phyloP scores from a whole-genome alignment of 805 yeast species.

The Wickerhamomyces alni region DNA sequence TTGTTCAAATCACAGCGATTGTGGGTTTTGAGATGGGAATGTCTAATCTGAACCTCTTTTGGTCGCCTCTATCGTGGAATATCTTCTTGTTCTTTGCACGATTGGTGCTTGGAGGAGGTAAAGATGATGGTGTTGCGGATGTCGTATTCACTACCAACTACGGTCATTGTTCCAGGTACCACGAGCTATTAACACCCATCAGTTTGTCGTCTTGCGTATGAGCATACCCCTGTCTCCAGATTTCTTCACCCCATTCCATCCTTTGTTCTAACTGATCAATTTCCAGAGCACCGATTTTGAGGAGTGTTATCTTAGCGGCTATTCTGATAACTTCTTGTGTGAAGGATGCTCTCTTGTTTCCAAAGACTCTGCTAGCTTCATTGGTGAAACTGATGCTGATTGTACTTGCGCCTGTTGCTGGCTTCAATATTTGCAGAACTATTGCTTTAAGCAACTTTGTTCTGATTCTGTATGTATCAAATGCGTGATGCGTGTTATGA shows the following conservation, averaged over 20 bases:
- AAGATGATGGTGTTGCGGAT: not conserved
- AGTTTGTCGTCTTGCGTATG: conserved; percentile 12
- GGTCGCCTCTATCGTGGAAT: too few relatives aligned
- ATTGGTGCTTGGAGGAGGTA: too few relatives aligned
- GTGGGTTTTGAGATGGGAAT: too few relatives aligned
- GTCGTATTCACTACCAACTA: not conserved
- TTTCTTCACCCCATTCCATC: not conserved
- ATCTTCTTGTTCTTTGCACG: too few relatives aligned
- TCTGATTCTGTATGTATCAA: conserved; percentile 5
- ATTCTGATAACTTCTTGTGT: conserved; percentile 16
- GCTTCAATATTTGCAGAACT: conserved; percentile 18
- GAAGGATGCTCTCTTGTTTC: conserved; percentile 22
- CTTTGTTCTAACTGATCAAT: not conserved
- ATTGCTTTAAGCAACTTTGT: conserved; percentile 20
- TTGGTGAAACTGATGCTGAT: conserved; percentile 10
- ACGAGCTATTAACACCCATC: conserved; percentile 5
- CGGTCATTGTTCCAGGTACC: conserved; percentile 1
- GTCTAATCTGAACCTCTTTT: too few relatives aligned
- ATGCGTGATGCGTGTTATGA: too few relatives aligned
- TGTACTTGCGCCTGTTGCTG: conserved; percentile 22
- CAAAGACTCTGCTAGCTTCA: not conserved
- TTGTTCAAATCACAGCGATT: too few relatives aligned
- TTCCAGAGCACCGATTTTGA: conserved; percentile 11
- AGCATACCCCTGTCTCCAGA: conserved; percentile 2
- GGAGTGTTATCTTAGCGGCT: conserved; percentile 18